phyloP scores from a whole-genome alignment of 805 yeast species.

The Lipomyces sp. region DNA sequence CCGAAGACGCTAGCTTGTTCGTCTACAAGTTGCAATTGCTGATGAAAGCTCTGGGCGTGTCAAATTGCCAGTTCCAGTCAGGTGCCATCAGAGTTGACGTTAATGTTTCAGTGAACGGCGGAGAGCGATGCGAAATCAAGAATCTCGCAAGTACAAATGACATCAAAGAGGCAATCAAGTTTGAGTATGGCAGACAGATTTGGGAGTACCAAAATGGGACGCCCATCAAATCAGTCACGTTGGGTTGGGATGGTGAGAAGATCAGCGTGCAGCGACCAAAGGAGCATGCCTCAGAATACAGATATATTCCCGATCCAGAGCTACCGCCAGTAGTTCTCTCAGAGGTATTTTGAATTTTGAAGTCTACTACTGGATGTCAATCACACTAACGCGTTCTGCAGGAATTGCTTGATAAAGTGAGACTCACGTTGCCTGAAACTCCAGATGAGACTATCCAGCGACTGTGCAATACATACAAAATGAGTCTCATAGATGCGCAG shows the following conservation, averaged over 20 bases:
- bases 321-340: constrained; percentile 57
- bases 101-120: constrained; percentile 67
- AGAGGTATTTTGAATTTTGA: too few relatives aligned
- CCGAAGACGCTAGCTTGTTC: constrained; percentile 70
- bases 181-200: constrained; percentile 58
- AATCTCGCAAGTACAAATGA: constrained; percentile 83
- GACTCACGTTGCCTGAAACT: constrained; percentile 46
- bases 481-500: constrained; percentile 72
- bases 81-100: constrained; percentile 97
- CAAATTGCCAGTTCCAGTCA: constrained; percentile 87
- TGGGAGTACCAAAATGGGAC: constrained; percentile 44
- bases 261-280: constrained; percentile 71
- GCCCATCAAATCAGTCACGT: constrained; percentile 56
- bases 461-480: constrained; percentile 50
- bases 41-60: constrained; percentile 64
- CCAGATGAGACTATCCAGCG: constrained; percentile 58
- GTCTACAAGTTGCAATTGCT: constrained; percentile 75
- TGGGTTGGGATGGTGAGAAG: constrained; percentile 84
- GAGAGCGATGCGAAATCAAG: constrained; percentile 80
- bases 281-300: constrained; percentile 78
- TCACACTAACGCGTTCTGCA: too few relatives aligned
- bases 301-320: constrained; percentile 95
- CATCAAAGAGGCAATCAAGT: constrained; percentile 66
- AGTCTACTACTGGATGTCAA: too few relatives aligned
- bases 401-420: constrained; percentile 34